Evolutionary conservation across 352 stramenopile species (phyloP).

Genomic region (Globisporangium paroecandrum): DNA sequence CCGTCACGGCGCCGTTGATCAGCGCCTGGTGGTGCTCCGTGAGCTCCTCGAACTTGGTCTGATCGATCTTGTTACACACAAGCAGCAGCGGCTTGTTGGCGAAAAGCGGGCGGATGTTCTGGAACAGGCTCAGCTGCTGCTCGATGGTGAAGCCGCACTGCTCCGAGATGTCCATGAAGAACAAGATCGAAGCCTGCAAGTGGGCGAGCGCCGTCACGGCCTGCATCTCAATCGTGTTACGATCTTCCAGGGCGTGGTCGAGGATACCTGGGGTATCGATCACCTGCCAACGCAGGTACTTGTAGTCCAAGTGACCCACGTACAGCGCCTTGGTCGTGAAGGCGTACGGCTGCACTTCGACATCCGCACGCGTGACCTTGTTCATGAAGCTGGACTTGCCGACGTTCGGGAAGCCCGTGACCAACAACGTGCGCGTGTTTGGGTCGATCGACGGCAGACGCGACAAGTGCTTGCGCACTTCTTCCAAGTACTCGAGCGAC

Average conservation of each 20-base stretch:
- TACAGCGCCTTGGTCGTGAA: conserved; percentile 99
- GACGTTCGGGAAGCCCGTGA: conserved; percentile 99
- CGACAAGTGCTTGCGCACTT: conserved; percentile 98
- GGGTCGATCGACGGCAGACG: conserved; percentile 98
- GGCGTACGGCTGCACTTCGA: conserved; percentile 99
- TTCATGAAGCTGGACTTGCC: conserved; percentile 99
- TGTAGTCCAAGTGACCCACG: conserved; percentile 99
- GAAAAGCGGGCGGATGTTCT: conserved; percentile 98
- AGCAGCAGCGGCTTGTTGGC: conserved; percentile 99
- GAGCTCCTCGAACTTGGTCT: conserved; percentile 92
- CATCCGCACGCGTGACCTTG: conserved; percentile 99
- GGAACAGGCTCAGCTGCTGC: conserved; percentile 96
- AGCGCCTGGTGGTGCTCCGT: conserved; percentile 65
- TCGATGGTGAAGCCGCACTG: conserved; percentile 99
- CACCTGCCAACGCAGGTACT: conserved; percentile 99
- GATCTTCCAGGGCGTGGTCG: conserved; percentile 98
- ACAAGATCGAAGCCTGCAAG: conserved; percentile 98
- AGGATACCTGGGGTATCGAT: conserved; percentile 99
- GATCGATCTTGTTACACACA: conserved; percentile 99
- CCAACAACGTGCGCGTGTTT: conserved; percentile 97
- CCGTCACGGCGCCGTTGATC: conserved; percentile 72
- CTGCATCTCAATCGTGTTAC: conserved; percentile 99
- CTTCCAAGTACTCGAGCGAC: conserved; percentile 96
- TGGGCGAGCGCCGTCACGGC: conserved; percentile 99
- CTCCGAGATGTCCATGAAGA: conserved; percentile 99